Conservation (phyloP, 2,329 filamentous ascomycete species). For the Fusarium pseudograminearum region DNA sequence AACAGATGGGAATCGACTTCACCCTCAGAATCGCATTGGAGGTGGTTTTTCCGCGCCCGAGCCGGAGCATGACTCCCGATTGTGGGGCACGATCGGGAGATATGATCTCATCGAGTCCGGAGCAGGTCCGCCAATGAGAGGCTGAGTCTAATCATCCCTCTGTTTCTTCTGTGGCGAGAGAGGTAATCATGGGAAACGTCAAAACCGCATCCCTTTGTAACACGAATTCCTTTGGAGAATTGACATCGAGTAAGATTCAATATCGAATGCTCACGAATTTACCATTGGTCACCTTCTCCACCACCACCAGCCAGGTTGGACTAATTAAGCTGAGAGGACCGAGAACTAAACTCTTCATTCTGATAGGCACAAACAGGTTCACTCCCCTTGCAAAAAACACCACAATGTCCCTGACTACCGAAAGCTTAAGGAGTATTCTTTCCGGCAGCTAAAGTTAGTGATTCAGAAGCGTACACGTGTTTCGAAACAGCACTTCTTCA, state of each 20-base stretch:
- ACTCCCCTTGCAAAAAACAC: background rate
- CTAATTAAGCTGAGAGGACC: background rate
- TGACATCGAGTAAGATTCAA: background rate
- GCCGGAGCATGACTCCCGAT: background rate
- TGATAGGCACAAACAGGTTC: background rate
- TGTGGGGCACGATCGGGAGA: background rate
- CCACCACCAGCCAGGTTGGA: background rate
- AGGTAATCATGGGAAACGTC: background rate
- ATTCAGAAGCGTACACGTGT: background rate
- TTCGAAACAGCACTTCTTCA: background rate
- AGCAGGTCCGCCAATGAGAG: constrained; percentile 24
- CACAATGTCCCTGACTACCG: too few relatives aligned
- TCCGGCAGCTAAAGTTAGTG: background rate
- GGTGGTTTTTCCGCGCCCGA: constrained; percentile 11
- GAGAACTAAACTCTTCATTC: background rate
- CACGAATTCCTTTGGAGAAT: background rate
- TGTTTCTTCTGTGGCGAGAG: background rate
- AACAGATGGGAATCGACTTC: background rate
- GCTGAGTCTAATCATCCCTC: background rate
- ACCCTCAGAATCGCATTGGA: constrained; percentile 1
- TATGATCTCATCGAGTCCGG: constrained; percentile 6
- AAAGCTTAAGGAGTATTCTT: background rate
- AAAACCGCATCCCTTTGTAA: constrained; percentile 1
- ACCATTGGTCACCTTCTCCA: background rate
- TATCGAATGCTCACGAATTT: background rate